phyloP scores from a whole-genome alignment of 2,329 filamentous ascomycete genomes.

The Fusarium annulatum region DNA sequence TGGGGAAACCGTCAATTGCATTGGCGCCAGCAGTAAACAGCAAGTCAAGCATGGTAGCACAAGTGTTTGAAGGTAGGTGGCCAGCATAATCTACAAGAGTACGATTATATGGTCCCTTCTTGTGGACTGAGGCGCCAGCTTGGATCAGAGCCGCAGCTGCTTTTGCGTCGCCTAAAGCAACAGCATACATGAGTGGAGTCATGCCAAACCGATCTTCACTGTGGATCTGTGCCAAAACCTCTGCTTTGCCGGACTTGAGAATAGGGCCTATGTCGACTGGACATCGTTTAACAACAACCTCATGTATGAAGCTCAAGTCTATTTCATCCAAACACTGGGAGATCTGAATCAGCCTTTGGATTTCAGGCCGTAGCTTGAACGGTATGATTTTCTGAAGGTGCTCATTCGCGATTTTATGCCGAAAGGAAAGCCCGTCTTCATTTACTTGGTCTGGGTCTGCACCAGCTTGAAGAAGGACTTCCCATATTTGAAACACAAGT shows the following conservation, averaged over 20 bases:
- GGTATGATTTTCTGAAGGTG: fast-evolving
- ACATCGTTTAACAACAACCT: background rate
- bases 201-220: background rate
- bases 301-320: background rate
- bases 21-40: fast-evolving
- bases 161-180: background rate
- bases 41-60: background rate
- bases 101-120: fast-evolving
- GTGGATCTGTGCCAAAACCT: background rate
- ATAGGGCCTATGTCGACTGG: background rate
- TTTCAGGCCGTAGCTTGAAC: background rate
- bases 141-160: background rate
- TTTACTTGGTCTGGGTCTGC: background rate
- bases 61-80: fast-evolving
- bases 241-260: background rate
- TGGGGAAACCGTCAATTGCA: fast-evolving
- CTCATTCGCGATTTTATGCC: fast-evolving
- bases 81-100: fast-evolving
- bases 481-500: background rate
- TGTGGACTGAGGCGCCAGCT: background rate
- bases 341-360: background rate
- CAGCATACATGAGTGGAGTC: background rate
- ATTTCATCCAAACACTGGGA: background rate
- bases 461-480: background rate
- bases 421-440: background rate